Evolutionary conservation across 2,329 filamentous ascomycete species (phyloP).

Genomic region (Colletotrichum ledebouriae): DNA sequence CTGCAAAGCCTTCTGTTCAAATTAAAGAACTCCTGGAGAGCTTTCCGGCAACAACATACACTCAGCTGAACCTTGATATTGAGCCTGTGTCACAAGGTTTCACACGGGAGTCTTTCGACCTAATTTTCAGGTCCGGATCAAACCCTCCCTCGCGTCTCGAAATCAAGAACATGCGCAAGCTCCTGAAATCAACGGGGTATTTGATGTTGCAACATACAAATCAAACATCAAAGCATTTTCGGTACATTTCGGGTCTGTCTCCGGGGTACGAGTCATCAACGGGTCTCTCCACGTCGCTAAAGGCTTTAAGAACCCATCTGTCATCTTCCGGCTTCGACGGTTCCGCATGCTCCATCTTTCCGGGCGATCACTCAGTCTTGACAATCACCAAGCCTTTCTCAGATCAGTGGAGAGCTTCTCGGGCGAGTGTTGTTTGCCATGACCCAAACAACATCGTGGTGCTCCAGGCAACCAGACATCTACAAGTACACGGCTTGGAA

Average conservation of each 20-base stretch:
- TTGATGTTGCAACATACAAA: conserved; percentile 23
- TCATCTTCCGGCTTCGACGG: conserved; percentile 24
- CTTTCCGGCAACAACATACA: neutral
- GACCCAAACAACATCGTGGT: conserved; percentile 3
- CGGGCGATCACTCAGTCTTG: conserved; percentile 15
- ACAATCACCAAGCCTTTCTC: conserved; percentile 9
- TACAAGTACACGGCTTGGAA: neutral
- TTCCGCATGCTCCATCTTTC: neutral
- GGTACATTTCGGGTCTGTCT: conserved; percentile 7
- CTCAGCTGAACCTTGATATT: conserved; percentile 48
- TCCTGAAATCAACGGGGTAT: conserved; percentile 17
- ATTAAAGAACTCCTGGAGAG: neutral
- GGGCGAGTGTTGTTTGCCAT: conserved; percentile 25
- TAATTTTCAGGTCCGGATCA: conserved; percentile 1
- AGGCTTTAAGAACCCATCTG: neutral
- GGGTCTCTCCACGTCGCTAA: too few species aligned
- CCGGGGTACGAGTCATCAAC: too few species aligned
- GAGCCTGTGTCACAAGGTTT: conserved; percentile 45
- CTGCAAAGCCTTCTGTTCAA: conserved; percentile 38
- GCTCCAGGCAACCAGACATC: neutral
- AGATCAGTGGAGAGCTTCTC: neutral
- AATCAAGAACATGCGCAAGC: conserved; percentile 24
- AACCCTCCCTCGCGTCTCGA: neutral
- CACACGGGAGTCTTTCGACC: conserved; percentile 49
- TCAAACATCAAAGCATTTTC: conserved; percentile 10